Evolutionary conservation across 441 rosid species (phyloP), one percentile per base, ranked within the genome.

Genomic region (Kokia cookei): DNA sequence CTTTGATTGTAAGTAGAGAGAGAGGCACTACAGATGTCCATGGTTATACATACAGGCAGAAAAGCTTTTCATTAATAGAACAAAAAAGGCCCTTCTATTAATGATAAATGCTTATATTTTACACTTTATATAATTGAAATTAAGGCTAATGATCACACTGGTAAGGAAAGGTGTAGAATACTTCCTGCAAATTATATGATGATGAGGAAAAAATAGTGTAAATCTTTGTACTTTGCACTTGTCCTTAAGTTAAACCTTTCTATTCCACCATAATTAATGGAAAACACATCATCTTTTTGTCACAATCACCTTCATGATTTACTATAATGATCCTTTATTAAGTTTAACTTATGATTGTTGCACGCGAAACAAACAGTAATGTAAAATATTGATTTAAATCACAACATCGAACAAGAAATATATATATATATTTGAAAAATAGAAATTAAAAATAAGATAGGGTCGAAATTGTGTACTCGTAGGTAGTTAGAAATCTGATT

Each of bases 131-230:
- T 22, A 63, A 37, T 4, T n/a, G 17, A 51, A 64, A 62, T 80
- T 2, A 40, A 40, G 43, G 43, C 11, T 40, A 2, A 73, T 54
- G 65, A 72, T 24, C 32, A 59, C 61, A 72, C 1, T 71, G 62
- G 12, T 42, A n/a, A 76, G 75, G 84, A 79, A 86, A 84, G 80
- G 32, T 74, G 85, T 0, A 69, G 81, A 86, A 79, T 82, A 76
- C 75, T 84, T 82, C 86, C 82, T 80, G 13, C 54, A 14, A 5
- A 17, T 35, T 53, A 77, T 43, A n/a, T 58, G 6, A 27, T 61
- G 65, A 72, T 40, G 74, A 58, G 60, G 66, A 19, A 11, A 60
- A 76, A 76, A 76, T 75, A 76, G 71, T 65, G 47, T 19, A 14
- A 0, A 14, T 0, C 70, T 77, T 84, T 82, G 87, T 73, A 70